Percentiles rank a stretch among this genome's conserved stretches.
Evolutionary conservation across 2,329 filamentous ascomycete genomes (phyloP).

Genomic region (Alternaria burnsii): DNA sequence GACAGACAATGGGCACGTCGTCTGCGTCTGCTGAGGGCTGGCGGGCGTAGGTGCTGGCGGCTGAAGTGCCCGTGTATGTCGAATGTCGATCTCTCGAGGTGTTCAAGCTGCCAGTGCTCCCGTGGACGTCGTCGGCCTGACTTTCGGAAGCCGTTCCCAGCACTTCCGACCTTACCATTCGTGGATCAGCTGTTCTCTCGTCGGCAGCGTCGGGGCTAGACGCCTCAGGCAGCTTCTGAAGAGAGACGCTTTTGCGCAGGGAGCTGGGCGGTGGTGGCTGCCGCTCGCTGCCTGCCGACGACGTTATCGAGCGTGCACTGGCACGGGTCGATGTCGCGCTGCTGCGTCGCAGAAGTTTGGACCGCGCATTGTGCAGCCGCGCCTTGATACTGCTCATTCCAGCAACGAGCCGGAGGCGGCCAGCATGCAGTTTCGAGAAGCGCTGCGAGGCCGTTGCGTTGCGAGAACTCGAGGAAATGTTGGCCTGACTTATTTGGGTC

Average conservation of each 20-base stretch:
- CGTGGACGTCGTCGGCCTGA: slow-evolving; percentile 26
- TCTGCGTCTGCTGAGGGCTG: slow-evolving; percentile 15
- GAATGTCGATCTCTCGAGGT: slow-evolving; percentile 31
- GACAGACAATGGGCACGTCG: slow-evolving; percentile 28
- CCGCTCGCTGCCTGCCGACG: slow-evolving; percentile 40
- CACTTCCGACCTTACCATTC: slow-evolving; percentile 39
- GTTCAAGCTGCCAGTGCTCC: slow-evolving; percentile 17
- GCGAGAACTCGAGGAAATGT: background rate
- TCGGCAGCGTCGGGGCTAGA: slow-evolving; percentile 19
- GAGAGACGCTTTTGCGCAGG: slow-evolving; percentile 41
- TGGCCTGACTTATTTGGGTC: background rate
- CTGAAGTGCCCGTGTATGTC: slow-evolving; percentile 20
- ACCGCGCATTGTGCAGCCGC: slow-evolving; percentile 41
- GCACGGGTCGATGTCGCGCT: slow-evolving; percentile 37
- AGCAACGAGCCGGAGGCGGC: slow-evolving; percentile 29
- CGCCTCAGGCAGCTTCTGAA: slow-evolving; percentile 43
- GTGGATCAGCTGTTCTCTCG: slow-evolving; percentile 18
- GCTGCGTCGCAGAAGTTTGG: slow-evolving; percentile 41
- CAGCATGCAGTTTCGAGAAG: slow-evolving; percentile 26
- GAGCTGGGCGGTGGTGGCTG: slow-evolving; percentile 20
- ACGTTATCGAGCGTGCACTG: slow-evolving; percentile 31
- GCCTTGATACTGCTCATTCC: slow-evolving; percentile 49
- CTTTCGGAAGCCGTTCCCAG: slow-evolving; percentile 25
- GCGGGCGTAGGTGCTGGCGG: slow-evolving; percentile 21
- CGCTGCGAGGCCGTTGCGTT: slow-evolving; percentile 12